Evolutionary conservation across 805 yeast species (phyloP).

Genomic region (Naumovozyma castellii): DNA sequence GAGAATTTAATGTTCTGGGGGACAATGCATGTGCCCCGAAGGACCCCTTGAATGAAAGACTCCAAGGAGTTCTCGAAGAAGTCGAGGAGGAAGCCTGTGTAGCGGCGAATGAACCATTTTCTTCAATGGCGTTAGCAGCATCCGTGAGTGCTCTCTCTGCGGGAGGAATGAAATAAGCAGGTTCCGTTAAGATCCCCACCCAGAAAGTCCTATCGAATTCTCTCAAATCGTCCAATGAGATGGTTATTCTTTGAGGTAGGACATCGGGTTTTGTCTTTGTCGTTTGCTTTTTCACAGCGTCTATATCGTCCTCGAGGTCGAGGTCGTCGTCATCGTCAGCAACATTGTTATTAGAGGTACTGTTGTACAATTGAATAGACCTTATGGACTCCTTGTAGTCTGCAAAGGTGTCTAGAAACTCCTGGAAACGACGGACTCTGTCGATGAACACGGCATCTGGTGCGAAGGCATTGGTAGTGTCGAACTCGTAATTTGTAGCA

Average conservation of each 20-base stretch:
- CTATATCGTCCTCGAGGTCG: conserved; percentile 7
- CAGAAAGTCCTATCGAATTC: conserved; percentile 74
- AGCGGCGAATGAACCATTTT: too few relatives aligned
- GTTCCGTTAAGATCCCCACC: conserved; percentile 61
- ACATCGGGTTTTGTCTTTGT: conserved; percentile 4
- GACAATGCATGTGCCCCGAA: conserved; percentile 82
- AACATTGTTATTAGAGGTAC: conserved; percentile 4
- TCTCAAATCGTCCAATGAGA: conserved; percentile 79
- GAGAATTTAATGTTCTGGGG: conserved; percentile 78
- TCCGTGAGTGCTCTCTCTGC: conserved; percentile 80
- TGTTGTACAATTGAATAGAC: conserved; percentile 57
- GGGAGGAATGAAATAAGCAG: conserved; percentile 83
- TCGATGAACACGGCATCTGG: conserved; percentile 56
- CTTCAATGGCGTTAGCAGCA: conserved; percentile 55
- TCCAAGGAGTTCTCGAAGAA: conserved; percentile 38
- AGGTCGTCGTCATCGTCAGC: conserved; percentile 9
- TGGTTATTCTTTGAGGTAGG: conserved; percentile 43
- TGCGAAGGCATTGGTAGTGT: conserved; percentile 12
- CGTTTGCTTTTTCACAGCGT: conserved; percentile 7
- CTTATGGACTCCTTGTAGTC: conserved; percentile 64
- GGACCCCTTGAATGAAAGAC: conserved; percentile 78
- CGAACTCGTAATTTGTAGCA: conserved; percentile 5
- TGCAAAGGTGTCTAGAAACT: conserved; percentile 62
- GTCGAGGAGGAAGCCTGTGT: too few relatives aligned
- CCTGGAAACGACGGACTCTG: conserved; percentile 80